Percentiles rank a stretch among this genome's conserved stretches.
phyloP scores from a whole-genome alignment of 2,329 filamentous ascomycete species.

The Claviceps lovelessii region DNA sequence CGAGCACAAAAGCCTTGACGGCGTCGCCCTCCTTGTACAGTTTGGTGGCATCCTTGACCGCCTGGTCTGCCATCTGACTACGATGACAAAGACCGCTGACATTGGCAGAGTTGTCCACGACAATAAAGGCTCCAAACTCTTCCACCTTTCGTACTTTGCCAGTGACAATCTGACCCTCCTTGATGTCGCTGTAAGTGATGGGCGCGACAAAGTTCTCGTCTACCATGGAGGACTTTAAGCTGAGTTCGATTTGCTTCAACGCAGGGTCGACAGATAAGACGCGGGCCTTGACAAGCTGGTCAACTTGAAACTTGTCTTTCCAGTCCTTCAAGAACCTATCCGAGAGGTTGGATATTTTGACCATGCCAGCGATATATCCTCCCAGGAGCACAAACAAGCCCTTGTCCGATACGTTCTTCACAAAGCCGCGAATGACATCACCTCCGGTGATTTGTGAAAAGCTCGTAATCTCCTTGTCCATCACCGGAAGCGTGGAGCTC shows the following conservation, averaged over 20 bases:
- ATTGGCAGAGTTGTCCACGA: slow-evolving; percentile 73
- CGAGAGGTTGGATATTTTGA: slow-evolving; percentile 77
- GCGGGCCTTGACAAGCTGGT: slow-evolving; percentile 82
- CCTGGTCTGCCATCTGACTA: slow-evolving; percentile 77
- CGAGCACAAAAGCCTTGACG: slow-evolving; percentile 85
- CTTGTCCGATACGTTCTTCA: slow-evolving; percentile 79
- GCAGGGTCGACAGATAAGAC: slow-evolving; percentile 57
- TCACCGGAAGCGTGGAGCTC: slow-evolving; percentile 67
- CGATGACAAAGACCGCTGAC: slow-evolving; percentile 88
- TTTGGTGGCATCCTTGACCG: slow-evolving; percentile 71
- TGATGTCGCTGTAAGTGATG: slow-evolving; percentile 61
- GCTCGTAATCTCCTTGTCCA: slow-evolving; percentile 64
- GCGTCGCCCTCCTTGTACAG: slow-evolving; percentile 79
- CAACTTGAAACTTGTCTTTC: slow-evolving; percentile 76
- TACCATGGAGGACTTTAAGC: slow-evolving; percentile 70
- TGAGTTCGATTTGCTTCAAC: slow-evolving; percentile 66
- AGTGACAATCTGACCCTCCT: slow-evolving; percentile 66
- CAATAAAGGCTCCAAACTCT: slow-evolving; percentile 88
- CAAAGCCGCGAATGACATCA: slow-evolving; percentile 75
- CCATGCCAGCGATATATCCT: slow-evolving; percentile 65
- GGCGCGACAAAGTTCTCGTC: slow-evolving; percentile 65
- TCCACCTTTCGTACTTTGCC: slow-evolving; percentile 89
- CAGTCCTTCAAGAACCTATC: slow-evolving; percentile 90
- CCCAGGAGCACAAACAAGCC: slow-evolving; percentile 79
- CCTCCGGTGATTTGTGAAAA: slow-evolving; percentile 59